Evolutionary conservation across 768 basidiomycete species (phyloP).

Genomic region (Boletus tylopilopsis): DNA sequence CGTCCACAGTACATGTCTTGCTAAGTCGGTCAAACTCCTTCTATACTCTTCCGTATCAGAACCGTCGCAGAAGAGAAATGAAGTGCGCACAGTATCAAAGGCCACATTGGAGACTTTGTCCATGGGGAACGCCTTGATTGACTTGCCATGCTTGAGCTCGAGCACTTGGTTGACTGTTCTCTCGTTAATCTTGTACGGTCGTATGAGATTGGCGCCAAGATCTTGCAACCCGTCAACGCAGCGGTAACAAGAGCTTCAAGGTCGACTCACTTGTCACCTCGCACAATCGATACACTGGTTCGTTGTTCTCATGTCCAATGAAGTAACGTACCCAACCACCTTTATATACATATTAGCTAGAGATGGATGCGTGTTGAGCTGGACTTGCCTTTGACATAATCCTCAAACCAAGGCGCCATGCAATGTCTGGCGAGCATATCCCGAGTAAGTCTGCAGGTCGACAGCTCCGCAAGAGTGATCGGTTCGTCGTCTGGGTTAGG

Average conservation of each 20-base stretch:
- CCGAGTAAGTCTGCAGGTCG: constrained; percentile 61
- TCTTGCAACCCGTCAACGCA: constrained; percentile 35
- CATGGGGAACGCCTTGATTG: constrained; percentile 62
- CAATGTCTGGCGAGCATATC: constrained; percentile 68
- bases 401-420: constrained; percentile 80
- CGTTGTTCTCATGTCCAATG: constrained; percentile 58
- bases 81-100: constrained; percentile 54
- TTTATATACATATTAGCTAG: constrained; percentile 29
- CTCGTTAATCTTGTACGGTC: constrained; percentile 72
- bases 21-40: constrained; percentile 68
- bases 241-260: background rate
- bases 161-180: constrained; percentile 61
- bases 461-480: constrained; percentile 54
- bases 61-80: background rate
- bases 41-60: constrained; percentile 35
- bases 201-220: constrained; percentile 48
- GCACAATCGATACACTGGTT: constrained; percentile 77
- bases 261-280: constrained; percentile 66
- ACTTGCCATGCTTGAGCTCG: constrained; percentile 74
- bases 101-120: constrained; percentile 80
- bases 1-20: constrained; percentile 43
- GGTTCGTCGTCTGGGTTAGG: constrained; percentile 43
- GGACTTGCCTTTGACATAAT: constrained; percentile 67
- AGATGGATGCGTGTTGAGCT: background rate
- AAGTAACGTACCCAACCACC: constrained; percentile 86